Base-by-base conservation (phyloP, 306 rosid species). In the Citrullus mucosospermus region DNA sequence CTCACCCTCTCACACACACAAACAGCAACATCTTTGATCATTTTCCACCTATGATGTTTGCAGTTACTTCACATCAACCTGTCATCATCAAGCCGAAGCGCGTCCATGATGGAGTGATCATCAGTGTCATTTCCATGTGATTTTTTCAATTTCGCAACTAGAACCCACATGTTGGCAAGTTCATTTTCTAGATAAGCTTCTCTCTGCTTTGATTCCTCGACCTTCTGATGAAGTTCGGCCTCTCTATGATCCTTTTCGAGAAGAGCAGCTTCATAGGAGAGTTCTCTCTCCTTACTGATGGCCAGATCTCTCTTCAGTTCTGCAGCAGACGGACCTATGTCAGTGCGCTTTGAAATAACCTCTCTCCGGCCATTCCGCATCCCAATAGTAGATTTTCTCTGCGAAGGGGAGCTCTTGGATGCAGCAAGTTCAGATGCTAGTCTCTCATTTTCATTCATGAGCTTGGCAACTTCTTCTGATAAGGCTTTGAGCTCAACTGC, bases 161-260 rank as follows among this genome's bases (percentile, higher is more conserved):
- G 93, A 86, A 96, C 91, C 99, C 99, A 96, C 99, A 96, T 96
- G 85, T 91, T 92, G 70, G 98, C 98, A 15, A 96, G 97, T 83
- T 96, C 99, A 77, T 96, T 92, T 89, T 96, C 99, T 74, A 96
- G 83, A 72, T 89, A 92, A 22, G 96, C 97, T 84, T 96, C 99
- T 78, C 93, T 88, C 77, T 96, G 96, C 87, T 91, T 96, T 56
- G 97, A 91, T 85, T 96, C 99, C 88, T 92, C 99, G 2, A 92
- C 76, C 87, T 80, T 96, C 65, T 82, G 82, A 34, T 88, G 97
- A 82, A 92, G 96, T 80, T 88, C 98, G 34, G 82, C 89, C 86
- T 92, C 99, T 82, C 81, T 87, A 74, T 88, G 91, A 60, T 91
- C 93, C 88, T 85, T 92, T 58, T 91, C 98, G 77, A 78, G 68